Percentiles rank a stretch among this genome's conserved stretches.
Conservation (phyloP, 306 rosid genomes). For the Corylus heterophylla region DNA sequence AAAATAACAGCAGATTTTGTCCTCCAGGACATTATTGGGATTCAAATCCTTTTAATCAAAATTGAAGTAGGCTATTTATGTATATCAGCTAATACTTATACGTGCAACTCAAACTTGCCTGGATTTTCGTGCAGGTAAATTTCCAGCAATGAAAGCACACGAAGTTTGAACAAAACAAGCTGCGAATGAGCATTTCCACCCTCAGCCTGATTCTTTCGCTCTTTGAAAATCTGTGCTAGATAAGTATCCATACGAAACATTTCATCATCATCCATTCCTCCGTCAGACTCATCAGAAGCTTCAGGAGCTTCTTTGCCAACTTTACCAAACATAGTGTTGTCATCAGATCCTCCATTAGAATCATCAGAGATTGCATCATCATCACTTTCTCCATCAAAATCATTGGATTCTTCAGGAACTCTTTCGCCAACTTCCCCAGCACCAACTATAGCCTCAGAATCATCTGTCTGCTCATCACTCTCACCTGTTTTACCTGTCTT, state of each 20-base stretch:
- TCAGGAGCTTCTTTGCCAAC: constrained; percentile 45
- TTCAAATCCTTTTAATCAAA: neutral
- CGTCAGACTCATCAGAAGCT: constrained; percentile 88
- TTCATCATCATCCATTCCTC: constrained; percentile 97
- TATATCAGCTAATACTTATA: neutral
- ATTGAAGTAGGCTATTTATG: neutral
- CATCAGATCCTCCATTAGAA: constrained; percentile 93
- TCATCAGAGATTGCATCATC: constrained; percentile 93
- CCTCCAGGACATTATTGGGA: neutral
- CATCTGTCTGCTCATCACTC: constrained; percentile 83
- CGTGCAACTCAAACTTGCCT: constrained; percentile 43
- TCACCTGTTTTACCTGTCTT: constrained; percentile 76
- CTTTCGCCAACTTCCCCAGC: constrained; percentile 49
- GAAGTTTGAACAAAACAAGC: constrained; percentile 84
- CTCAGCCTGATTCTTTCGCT: constrained; percentile 73
- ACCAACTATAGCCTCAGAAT: constrained; percentile 67
- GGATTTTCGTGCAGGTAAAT: constrained; percentile 93
- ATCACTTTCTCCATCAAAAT: constrained; percentile 91
- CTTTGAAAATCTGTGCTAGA: constrained; percentile 82
- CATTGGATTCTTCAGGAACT: constrained; percentile 63
- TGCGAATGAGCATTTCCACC: constrained; percentile 85
- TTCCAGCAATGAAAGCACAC: constrained; percentile 88
- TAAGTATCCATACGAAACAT: constrained; percentile 90
- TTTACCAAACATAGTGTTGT: constrained; percentile 84
- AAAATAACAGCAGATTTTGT: neutral